Evolutionary conservation across 306 rosid species (phyloP).

Genomic region (Vigna radiata): DNA sequence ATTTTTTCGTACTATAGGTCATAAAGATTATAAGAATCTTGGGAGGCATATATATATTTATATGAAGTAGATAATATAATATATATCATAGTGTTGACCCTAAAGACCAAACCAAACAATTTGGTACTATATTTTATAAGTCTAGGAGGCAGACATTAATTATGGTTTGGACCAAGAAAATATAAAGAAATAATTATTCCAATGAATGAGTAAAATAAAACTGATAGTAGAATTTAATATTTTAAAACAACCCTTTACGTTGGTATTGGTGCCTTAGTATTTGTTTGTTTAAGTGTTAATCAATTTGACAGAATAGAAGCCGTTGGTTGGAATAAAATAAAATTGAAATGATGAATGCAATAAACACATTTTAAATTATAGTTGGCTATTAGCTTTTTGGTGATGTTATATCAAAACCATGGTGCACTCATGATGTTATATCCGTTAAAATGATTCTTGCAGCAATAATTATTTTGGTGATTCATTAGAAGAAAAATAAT

Average conservation of each 20-base stretch:
- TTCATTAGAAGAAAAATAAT: no score
- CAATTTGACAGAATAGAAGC: background rate
- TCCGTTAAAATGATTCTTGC: no score
- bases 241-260: background rate
- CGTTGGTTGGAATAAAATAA: background rate
- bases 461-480: no score
- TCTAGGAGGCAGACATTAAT: conserved; percentile 35
- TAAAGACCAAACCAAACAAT: background rate
- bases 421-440: conserved; percentile 1
- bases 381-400: background rate
- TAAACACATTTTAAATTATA: background rate
- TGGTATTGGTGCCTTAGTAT: background rate
- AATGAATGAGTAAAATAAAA: conserved; percentile 6
- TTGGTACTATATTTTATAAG: conserved; percentile 8
- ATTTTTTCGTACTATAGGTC: conserved; percentile 10
- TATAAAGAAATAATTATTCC: conserved; percentile 15
- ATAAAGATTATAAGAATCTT: background rate
- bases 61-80: conserved; percentile 1
- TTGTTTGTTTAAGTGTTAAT: background rate
- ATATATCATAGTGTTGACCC: conserved; percentile 38
- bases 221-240: background rate
- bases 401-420: background rate
- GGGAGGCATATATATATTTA: background rate
- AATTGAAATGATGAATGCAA: background rate
- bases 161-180: conserved; percentile 36